A percentile compares a stretch with the other conserved stretches of the same genome.
phyloP scores from a whole-genome alignment of 2,329 filamentous ascomycete genomes.

The Emmonsiellopsis sp. region DNA sequence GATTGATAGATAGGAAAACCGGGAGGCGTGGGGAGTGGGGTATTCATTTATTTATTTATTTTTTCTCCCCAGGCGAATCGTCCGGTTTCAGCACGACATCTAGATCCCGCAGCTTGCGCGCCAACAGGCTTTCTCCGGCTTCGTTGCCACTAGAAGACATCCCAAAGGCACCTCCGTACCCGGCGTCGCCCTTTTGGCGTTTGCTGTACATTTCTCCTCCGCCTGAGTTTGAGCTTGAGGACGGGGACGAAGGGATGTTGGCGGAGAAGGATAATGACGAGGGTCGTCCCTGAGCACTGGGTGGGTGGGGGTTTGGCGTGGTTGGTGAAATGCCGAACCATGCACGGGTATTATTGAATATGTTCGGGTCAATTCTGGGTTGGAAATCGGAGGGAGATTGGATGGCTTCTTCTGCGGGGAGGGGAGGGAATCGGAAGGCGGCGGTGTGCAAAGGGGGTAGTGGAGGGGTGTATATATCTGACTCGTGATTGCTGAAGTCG shows the following conservation, averaged over 20 bases:
- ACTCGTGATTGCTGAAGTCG: background rate
- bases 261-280: background rate
- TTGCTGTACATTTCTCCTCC: slow-evolving; percentile 51
- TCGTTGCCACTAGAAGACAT: slow-evolving; percentile 27
- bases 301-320: background rate
- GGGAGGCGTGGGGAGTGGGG: too few species aligned
- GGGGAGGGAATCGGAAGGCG: slow-evolving; percentile 18
- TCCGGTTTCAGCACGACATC: slow-evolving; percentile 33
- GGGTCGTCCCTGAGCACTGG: background rate
- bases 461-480: background rate
- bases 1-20: too few species aligned
- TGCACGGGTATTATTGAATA: background rate
- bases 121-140: slow-evolving; percentile 59
- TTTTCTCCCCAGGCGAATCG: background rate
- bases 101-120: slow-evolving; percentile 57
- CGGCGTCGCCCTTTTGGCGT: slow-evolving; percentile 55
- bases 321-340: background rate
- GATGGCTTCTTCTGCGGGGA: slow-evolving; percentile 1
- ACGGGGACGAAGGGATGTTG: slow-evolving; percentile 7
- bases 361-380: background rate
- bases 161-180: slow-evolving; percentile 50
- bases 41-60: background rate
- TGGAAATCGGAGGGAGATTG: background rate
- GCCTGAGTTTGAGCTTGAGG: slow-evolving; percentile 17
- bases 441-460: slow-evolving; percentile 8